Evolutionary conservation across 2,329 filamentous ascomycete genomes (phyloP), one percentile per base, ranked within the genome.

Genomic region (Alternaria consortialis): DNA sequence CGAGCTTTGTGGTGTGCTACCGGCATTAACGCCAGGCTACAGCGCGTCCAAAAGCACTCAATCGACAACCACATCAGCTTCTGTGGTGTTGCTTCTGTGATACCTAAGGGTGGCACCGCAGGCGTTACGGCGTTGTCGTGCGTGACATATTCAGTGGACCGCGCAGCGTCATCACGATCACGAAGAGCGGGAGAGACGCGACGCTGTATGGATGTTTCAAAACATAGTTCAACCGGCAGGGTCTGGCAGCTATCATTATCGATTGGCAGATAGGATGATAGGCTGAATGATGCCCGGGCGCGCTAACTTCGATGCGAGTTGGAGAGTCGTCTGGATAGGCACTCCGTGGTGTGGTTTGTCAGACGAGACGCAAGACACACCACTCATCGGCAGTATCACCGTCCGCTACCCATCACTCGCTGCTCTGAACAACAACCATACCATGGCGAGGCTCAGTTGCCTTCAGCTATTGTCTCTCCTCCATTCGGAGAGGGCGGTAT

Each of bases 201-300:
- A 59, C 59, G 60, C 62, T 74, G 69, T 64, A 60, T 74, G 74
- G 50, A 65, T 65, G 74, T 77, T 77, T 78, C 68, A 68, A 75
- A 78, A 78, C 74, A 68, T 65, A 68, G 64, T 63, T 62, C 58
- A 72, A 62, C 64, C 46, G 44, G 23, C 73, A 73, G 72, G 72
- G 70, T 65, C 67, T 43, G 71, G 61, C 67, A 74, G 72, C 52
- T 77, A 77, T 76, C 75, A 73, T 68, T 56, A 78, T 78, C 75
- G 75, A 78, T 78, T 78, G 75, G 75, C 69, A 69, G 58, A 60
- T 60, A 60, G 46, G 70, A 51, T 55, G 75, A 73, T 76, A 76
- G 73, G 73, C 73, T 74, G 69, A 69, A 61, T 59, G 53, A 59
- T 62, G 17, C 63, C 64, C 58, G 57, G 69, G 58, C 56, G 69